Evolutionary conservation across 306 rosid species (phyloP), one percentile per base, ranked within the genome.

Genomic region (Pyrus betulifolia): DNA sequence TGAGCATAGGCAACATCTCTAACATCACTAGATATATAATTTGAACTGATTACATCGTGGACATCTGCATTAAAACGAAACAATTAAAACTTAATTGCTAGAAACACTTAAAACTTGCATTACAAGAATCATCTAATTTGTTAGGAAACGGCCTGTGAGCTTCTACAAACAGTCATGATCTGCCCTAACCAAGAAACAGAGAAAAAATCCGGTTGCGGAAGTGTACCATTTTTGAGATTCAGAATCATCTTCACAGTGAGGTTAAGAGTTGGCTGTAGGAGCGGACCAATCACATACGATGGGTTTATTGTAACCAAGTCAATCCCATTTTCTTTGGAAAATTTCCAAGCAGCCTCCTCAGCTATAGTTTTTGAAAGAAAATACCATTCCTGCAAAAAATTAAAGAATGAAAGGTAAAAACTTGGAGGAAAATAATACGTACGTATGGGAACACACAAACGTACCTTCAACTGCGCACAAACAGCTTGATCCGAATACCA

Each of bases 321-420:
- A 30, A 84, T 80, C 5, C 73, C 77, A 23, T 81, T 77, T 19
- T 65, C 80, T 44, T 84, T 45, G 3, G 79, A 80, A 23, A 84
- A 84, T 31, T 57, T 80, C 85, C 80, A 76, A 23, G 87, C 85
- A 51, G 82, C 85, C 23, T 84, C 78, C 72, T 84, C 85, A 18
- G 87, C 82, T 44, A 84, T 64, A 6, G 78, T 80, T 52, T 84
- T 84, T 10, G 84, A 62, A 28, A 79, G 72, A 19, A 40, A 1
- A 51, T 76, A 80, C 84, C 81, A 80, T 12, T 8, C 13, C 87
- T 80, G 81, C 2, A 71, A 66, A 72, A 12, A 33, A 21, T 7
- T 22, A 17, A 19, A 35, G 4, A 44, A 11, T 21, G 17, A 49
- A 5, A 49, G 8, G 19, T 49, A 6, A 49, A 49, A 49, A 49